Conservation (phyloP, 495 filamentous ascomycete species). For the Diplogelasinospora grovesii region DNA sequence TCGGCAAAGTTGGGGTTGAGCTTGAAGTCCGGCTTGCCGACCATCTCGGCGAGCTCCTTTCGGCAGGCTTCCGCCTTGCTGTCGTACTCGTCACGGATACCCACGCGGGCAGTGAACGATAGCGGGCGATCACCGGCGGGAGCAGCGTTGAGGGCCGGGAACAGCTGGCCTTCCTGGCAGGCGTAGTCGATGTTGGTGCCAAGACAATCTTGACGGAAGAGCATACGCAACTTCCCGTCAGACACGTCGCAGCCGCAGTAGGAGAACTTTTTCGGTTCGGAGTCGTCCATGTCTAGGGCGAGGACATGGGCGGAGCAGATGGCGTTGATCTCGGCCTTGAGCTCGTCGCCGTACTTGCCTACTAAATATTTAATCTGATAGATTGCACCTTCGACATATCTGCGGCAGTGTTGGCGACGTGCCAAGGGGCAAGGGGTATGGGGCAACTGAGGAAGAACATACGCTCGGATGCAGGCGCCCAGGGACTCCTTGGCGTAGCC, state of each 20-base stretch:
- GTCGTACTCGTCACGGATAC: conserved; percentile 41
- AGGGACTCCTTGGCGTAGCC: conserved; percentile 40
- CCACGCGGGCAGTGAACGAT: conserved; percentile 37
- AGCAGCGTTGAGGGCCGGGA: conserved; percentile 37
- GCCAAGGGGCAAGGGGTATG: not conserved
- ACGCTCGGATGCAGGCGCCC: conserved; percentile 40
- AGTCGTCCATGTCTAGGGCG: conserved; percentile 40
- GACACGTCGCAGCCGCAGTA: conserved; percentile 40
- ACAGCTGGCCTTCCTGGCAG: conserved; percentile 28
- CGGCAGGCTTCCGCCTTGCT: conserved; percentile 27
- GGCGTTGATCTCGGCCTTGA: conserved; percentile 41
- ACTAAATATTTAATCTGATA: conserved; percentile 33
- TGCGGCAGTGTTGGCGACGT: conserved; percentile 10
- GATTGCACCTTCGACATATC: conserved; percentile 40
- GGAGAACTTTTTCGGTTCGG: conserved; percentile 26
- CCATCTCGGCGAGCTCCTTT: conserved; percentile 28
- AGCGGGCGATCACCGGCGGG: conserved; percentile 31
- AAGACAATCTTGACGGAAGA: conserved; percentile 37
- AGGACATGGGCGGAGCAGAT: conserved; percentile 38
- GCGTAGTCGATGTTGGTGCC: conserved; percentile 39
- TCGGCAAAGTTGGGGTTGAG: conserved; percentile 42
- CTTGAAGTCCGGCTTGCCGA: conserved; percentile 34
- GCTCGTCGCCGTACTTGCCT: conserved; percentile 25
- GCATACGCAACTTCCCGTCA: conserved; percentile 40
- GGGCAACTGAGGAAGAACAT: conserved; percentile 4